Conservation (phyloP, 2,329 filamentous ascomycete genomes). For the Aspergillus amoenus region DNA sequence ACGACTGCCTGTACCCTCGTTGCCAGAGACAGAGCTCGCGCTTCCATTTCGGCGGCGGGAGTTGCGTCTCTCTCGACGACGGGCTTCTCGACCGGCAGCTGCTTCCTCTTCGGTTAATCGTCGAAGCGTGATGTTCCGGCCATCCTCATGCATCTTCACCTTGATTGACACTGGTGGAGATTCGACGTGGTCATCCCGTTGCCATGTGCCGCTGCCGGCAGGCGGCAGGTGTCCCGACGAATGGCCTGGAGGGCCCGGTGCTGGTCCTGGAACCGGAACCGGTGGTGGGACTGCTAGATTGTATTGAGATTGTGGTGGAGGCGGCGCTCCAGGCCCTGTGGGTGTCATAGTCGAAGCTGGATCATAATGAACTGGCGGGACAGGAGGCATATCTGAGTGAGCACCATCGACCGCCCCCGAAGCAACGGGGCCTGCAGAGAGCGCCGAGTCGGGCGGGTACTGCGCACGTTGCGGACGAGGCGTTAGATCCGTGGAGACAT, state of each 20-base stretch:
- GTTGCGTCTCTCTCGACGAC: constrained; percentile 46
- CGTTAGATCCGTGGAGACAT: constrained; percentile 36
- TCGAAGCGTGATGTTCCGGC: constrained; percentile 62
- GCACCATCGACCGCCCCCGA: constrained; percentile 30
- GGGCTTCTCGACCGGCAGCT: constrained; percentile 57
- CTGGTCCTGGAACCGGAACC: constrained; percentile 25
- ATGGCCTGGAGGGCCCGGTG: constrained; percentile 31
- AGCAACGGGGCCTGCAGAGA: constrained; percentile 31
- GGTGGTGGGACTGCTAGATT: constrained; percentile 29
- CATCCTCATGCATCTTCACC: constrained; percentile 65
- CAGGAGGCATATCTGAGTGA: constrained; percentile 38
- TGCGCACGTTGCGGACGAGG: constrained; percentile 30
- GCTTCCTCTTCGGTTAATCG: constrained; percentile 63
- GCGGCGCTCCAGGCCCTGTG: constrained; percentile 20
- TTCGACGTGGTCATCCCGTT: constrained; percentile 46
- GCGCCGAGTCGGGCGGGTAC: constrained; percentile 34
- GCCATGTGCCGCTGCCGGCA: constrained; percentile 28
- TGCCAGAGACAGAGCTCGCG: constrained; percentile 42
- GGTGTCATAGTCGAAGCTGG: constrained; percentile 29
- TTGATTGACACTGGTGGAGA: constrained; percentile 65
- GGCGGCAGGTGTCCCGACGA: constrained; percentile 32
- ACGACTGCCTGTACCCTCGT: constrained; percentile 36
- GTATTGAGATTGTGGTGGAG: constrained; percentile 20
- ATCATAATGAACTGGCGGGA: constrained; percentile 42
- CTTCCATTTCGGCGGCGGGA: constrained; percentile 43